phyloP scores from a whole-genome alignment of 768 basidiomycete species.

The Suillus spraguei region DNA sequence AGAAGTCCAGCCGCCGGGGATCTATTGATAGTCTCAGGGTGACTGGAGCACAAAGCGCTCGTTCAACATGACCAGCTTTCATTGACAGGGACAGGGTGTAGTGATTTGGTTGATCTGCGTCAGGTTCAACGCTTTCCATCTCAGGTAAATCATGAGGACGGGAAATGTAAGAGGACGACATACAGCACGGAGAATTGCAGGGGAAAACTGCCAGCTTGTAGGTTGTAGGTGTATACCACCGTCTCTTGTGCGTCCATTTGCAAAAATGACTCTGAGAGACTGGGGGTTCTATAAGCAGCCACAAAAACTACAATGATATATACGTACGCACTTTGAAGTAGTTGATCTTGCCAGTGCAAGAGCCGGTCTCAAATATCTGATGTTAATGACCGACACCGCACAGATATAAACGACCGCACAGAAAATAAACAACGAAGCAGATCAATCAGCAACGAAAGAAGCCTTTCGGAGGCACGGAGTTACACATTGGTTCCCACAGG shows the following conservation, averaged over 20 bases:
- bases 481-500: slow-evolving; percentile 12
- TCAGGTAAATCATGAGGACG: slow-evolving; percentile 32
- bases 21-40: slow-evolving; percentile 50
- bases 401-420: background rate
- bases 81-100: slow-evolving; percentile 58
- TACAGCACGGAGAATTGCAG: slow-evolving; percentile 56
- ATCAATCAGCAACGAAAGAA: slow-evolving; percentile 19
- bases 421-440: background rate
- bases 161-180: slow-evolving; percentile 19
- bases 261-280: slow-evolving; percentile 24
- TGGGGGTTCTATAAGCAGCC: slow-evolving; percentile 18
- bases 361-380: slow-evolving; percentile 16
- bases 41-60: slow-evolving; percentile 50
- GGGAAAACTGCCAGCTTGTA: slow-evolving; percentile 45
- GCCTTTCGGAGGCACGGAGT: slow-evolving; percentile 7
- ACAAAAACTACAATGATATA: slow-evolving; percentile 2
- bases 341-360: slow-evolving; percentile 11
- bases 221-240: slow-evolving; percentile 48
- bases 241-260: slow-evolving; percentile 26
- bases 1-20: slow-evolving; percentile 57
- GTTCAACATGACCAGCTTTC: slow-evolving; percentile 57
- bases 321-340: slow-evolving; percentile 19
- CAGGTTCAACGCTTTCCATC: slow-evolving; percentile 30
- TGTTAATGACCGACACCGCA: slow-evolving; percentile 9
- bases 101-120: slow-evolving; percentile 28